phyloP scores from a whole-genome alignment of 306 rosid genomes.

The Geum urbanum region DNA sequence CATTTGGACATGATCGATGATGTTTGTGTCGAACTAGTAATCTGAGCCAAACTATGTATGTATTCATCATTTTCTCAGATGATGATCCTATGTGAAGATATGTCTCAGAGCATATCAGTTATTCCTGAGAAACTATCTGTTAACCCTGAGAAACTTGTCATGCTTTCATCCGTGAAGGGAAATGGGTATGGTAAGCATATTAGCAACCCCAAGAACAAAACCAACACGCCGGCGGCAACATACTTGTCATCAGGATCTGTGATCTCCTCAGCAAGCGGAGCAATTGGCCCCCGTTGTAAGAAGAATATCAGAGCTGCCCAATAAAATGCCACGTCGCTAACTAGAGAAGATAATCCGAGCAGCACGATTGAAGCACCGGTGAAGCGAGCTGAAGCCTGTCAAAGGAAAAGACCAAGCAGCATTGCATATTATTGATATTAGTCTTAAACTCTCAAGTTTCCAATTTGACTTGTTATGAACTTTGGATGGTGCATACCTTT shows the following conservation, averaged over 20 bases:
- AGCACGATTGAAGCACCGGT: conserved; percentile 69
- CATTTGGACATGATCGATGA: background rate
- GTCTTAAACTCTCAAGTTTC: background rate
- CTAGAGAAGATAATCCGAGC: conserved; percentile 69
- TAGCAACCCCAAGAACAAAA: conserved; percentile 82
- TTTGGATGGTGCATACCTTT: conserved; percentile 55
- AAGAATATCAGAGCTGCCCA: conserved; percentile 92
- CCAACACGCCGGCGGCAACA: conserved; percentile 66
- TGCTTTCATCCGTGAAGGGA: conserved; percentile 62
- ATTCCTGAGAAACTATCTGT: background rate
- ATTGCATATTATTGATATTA: background rate
- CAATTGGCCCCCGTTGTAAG: conserved; percentile 92
- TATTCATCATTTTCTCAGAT: background rate
- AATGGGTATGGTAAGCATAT: conserved; percentile 95
- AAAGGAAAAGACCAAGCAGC: conserved; percentile 9
- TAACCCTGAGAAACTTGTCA: conserved; percentile 42
- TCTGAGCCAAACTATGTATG: conserved; percentile 14
- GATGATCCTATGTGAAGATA: background rate
- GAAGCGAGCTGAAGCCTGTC: conserved; percentile 77
- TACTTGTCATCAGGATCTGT: conserved; percentile 78
- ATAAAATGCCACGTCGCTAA: conserved; percentile 90
- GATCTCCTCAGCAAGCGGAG: conserved; percentile 91
- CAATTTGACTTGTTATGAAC: conserved; percentile 7
- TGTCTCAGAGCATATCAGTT: background rate
- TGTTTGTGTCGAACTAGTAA: conserved; percentile 1